phyloP scores from a whole-genome alignment of 495 filamentous ascomycete species.

The Articulospora tetracladia region DNA sequence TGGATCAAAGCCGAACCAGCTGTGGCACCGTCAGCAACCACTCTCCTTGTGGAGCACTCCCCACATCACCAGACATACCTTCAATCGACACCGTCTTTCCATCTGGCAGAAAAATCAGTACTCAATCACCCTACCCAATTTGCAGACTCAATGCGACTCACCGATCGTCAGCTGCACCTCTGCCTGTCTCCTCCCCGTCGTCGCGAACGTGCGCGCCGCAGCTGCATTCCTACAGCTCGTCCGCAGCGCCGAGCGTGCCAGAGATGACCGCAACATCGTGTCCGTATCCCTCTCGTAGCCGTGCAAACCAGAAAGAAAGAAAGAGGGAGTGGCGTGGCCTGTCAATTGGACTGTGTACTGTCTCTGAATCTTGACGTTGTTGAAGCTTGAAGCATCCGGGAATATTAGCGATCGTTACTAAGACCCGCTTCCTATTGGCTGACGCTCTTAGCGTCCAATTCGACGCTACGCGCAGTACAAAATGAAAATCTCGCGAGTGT shows the following conservation, averaged over 20 bases:
- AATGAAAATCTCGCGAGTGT: constrained; percentile 26
- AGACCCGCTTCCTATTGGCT: not conserved
- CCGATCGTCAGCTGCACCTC: constrained; percentile 96
- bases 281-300: constrained; percentile 34
- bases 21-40: constrained; percentile 35
- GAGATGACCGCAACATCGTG: constrained; percentile 85
- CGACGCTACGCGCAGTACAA: constrained; percentile 4
- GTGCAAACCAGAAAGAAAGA: constrained; percentile 30
- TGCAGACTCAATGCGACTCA: constrained; percentile 39
- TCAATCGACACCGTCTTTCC: constrained; percentile 94
- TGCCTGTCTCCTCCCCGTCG: constrained; percentile 65
- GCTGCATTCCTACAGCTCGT: constrained; percentile 61
- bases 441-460: constrained; percentile 10
- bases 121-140: not conserved
- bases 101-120: constrained; percentile 50
- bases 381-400: constrained; percentile 15
- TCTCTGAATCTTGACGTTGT: constrained; percentile 8
- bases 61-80: constrained; percentile 52
- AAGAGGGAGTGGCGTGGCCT: constrained; percentile 24
- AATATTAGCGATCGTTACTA: not conserved
- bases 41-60: constrained; percentile 3
- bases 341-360: constrained; percentile 12
- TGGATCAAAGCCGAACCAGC: constrained; percentile 94
- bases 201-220: constrained; percentile 69
- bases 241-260: constrained; percentile 83